Evolutionary conservation across 768 basidiomycete genomes (phyloP), one percentile per base, ranked within the genome.

Genomic region (Mycena indigotica): DNA sequence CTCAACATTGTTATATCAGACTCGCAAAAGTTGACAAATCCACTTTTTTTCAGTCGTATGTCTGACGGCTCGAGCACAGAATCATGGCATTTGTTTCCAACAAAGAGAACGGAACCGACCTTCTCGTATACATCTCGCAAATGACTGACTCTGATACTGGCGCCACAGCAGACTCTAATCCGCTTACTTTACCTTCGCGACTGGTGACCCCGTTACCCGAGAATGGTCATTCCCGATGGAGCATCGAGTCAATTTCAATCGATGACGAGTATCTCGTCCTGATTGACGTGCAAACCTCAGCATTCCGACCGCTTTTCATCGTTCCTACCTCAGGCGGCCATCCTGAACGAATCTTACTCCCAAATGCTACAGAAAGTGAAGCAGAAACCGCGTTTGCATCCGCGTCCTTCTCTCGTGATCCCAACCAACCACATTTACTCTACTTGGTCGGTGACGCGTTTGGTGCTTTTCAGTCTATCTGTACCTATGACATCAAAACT

Each of bases 31-130:
- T 75, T 44, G 6, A 23, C 5, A 15, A 15, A 16, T 15, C n/a
- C 12, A 13, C 15, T 13, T 21, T 13, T 13, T 8, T 23, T 8
- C 41, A 21, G 21, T 8, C 5, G 12, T 16, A 35, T 35, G 29
- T 8, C 23, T 35, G 5, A 44, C 25, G 16, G 19, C 15, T 63
- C 5, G 30, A 24, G 26, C n/a, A n/a, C 44, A 77, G 74, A 44
- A 40, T 78, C n/a, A 67, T 77, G 63, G 65, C 73, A 2, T 78
- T 74, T 58, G 60, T 67, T 28, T 78, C 74, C 24, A 77, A 78
- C 65, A 77, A 77, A 60, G 77, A 74, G 51, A 76, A 76, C 32
- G 64, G 67, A 30, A 69, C 63, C 1, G 76, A 77, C 58, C 72
- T 73, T 32, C 65, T 78, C 12, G 69, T 71, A 21, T 78, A 77